Evolutionary conservation across 768 basidiomycete genomes (phyloP).

Genomic region (Strobilomyces dryophilus): DNA sequence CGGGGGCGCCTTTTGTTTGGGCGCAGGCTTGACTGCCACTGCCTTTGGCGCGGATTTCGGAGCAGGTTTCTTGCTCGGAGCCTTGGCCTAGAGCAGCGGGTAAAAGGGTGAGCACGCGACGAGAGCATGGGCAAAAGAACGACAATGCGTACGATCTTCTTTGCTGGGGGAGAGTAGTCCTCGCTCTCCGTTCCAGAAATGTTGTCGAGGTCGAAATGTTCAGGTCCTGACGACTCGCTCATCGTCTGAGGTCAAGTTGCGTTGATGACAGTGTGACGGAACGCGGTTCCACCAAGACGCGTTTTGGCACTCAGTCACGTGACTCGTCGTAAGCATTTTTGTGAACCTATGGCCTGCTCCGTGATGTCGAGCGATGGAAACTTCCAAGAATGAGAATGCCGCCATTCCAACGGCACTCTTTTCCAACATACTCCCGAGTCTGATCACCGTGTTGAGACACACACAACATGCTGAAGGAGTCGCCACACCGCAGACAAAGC

Average conservation of each 20-base stretch:
- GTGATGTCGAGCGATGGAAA: constrained; percentile 11
- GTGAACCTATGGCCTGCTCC: too few relatives aligned
- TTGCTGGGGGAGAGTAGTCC: constrained; percentile 55
- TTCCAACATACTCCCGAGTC: constrained; percentile 54
- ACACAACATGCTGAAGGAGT: constrained; percentile 55
- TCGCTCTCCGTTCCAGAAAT: constrained; percentile 64
- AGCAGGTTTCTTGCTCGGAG: constrained; percentile 38
- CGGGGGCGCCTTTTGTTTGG: constrained; percentile 48
- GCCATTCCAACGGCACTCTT: constrained; percentile 45
- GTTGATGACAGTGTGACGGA: not conserved
- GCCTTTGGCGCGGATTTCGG: constrained; percentile 42
- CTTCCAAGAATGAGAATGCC: not conserved
- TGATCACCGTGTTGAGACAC: constrained; percentile 56
- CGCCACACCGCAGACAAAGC: constrained; percentile 55
- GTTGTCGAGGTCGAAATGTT: constrained; percentile 60
- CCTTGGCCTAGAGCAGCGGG: constrained; percentile 25
- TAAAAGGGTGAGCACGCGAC: constrained; percentile 14
- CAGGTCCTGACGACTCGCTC: constrained; percentile 74
- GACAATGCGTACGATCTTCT: constrained; percentile 40
- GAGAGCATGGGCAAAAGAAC: not conserved
- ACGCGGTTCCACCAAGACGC: constrained; percentile 11
- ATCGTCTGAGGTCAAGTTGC: constrained; percentile 35
- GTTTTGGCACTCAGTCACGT: constrained; percentile 15
- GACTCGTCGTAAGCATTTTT: too few relatives aligned
- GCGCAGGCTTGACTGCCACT: constrained; percentile 37